Percentiles rank a stretch among this genome's conserved stretches.
phyloP scores from a whole-genome alignment of 2,329 filamentous ascomycete species.

The Ceratocystiopsis minuta region DNA sequence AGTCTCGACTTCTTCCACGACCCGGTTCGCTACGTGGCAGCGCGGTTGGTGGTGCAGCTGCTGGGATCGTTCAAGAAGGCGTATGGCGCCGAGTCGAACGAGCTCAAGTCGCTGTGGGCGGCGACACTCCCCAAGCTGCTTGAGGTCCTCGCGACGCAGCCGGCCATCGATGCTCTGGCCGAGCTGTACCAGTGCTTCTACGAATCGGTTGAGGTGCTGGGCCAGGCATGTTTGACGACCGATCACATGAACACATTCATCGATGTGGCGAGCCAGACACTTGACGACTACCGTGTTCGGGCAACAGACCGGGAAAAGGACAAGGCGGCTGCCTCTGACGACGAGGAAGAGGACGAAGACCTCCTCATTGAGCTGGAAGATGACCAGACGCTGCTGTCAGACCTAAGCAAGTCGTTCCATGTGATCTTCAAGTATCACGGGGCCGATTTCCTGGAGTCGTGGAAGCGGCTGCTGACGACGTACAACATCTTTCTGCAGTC shows the following conservation, averaged over 20 bases:
- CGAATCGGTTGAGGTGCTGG: conserved; percentile 87
- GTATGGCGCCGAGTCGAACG: conserved; percentile 61
- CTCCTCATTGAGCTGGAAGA: conserved; percentile 85
- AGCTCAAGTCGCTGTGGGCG: conserved; percentile 69
- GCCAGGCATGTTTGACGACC: conserved; percentile 60
- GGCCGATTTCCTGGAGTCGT: conserved; percentile 63
- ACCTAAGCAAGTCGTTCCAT: conserved; percentile 99
- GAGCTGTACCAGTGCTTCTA: conserved; percentile 99
- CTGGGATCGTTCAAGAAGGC: conserved; percentile 88
- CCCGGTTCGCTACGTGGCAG: conserved; percentile 83
- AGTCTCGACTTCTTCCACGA: conserved; percentile 97
- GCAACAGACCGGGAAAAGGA: conserved; percentile 74
- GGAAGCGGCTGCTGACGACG: conserved; percentile 70
- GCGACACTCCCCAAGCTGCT: conserved; percentile 78
- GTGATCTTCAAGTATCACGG: conserved; percentile 97
- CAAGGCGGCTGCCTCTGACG: conserved; percentile 49
- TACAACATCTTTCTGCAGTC: conserved; percentile 76
- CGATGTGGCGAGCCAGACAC: conserved; percentile 62
- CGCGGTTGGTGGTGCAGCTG: conserved; percentile 83
- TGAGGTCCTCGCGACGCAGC: conserved; percentile 83
- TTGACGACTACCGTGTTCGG: conserved; percentile 84
- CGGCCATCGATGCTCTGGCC: conserved; percentile 85
- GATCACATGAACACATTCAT: conserved; percentile 79
- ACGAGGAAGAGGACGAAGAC: conserved; percentile 86
- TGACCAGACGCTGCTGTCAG: conserved; percentile 85